These are phyloP conservation scores for Fusarium tricinctum DNA, from an alignment of 2,329 filamentous ascomycete genomes.

Conservation along the genomic window DNA sequence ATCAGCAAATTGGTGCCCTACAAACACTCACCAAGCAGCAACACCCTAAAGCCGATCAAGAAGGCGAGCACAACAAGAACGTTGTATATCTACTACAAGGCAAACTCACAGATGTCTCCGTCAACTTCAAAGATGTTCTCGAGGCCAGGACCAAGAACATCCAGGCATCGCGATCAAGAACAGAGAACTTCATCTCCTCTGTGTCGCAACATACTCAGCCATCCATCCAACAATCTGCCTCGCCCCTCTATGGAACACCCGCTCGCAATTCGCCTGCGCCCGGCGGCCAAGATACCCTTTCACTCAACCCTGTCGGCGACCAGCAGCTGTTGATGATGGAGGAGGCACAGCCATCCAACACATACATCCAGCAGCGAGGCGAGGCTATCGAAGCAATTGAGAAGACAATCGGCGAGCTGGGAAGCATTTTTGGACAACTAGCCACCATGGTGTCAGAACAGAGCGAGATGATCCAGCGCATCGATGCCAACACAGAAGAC, in stretches of 20 bases:
- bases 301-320: conserved; percentile 82
- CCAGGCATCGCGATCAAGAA: conserved; percentile 89
- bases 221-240: conserved; percentile 80
- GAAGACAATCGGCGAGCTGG: conserved; percentile 92
- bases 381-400: conserved; percentile 98
- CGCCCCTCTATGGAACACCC: conserved; percentile 87
- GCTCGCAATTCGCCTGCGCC: conserved; percentile 75
- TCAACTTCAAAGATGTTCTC: conserved; percentile 96
- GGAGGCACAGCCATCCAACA: conserved; percentile 88
- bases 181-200: conserved; percentile 95
- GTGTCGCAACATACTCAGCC: conserved; percentile 83
- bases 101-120: conserved; percentile 90
- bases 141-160: conserved; percentile 98
- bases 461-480: conserved; percentile 96
- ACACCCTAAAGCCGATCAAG: conserved; percentile 80
- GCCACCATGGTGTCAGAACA: conserved; percentile 98
- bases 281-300: conserved; percentile 80
- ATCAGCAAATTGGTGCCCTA: conserved; percentile 88
- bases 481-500: conserved; percentile 97
- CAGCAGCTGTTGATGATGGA: conserved; percentile 93
- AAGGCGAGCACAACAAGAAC: conserved; percentile 98
- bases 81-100: conserved; percentile 93
- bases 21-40: conserved; percentile 82
- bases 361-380: conserved; percentile 92
- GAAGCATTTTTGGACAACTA: conserved; percentile 90